These are phyloP conservation scores for Aspergillus leporis DNA, from an alignment of 495 filamentous ascomycete species.

Conservation along the genomic window DNA sequence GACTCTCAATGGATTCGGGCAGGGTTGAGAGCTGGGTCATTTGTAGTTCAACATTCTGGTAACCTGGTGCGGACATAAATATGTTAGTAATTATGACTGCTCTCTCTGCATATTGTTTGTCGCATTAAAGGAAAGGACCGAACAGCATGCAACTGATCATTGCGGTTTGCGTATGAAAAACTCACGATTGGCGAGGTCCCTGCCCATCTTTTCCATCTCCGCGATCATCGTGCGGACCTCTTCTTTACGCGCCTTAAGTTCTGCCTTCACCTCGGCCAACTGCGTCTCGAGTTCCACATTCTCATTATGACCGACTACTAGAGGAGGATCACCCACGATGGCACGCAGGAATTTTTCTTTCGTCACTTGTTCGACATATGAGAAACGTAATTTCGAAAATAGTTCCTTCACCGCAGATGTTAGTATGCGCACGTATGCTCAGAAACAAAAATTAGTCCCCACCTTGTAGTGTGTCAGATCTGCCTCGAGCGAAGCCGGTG, in stretches of 20 bases:
- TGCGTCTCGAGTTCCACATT: conserved; percentile 77
- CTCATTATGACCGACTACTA: conserved; percentile 77
- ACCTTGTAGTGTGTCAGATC: conserved; percentile 87
- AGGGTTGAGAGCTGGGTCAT: conserved; percentile 57
- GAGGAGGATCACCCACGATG: conserved; percentile 86
- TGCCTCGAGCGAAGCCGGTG: conserved; percentile 74
- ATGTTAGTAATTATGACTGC: conserved; percentile 13
- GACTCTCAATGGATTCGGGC: conserved; percentile 60
- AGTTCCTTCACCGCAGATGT: conserved; percentile 58
- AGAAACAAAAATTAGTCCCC: conserved; percentile 7
- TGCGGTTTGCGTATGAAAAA: conserved; percentile 5
- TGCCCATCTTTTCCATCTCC: conserved; percentile 68
- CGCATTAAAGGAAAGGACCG: background rate
- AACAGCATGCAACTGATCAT: background rate
- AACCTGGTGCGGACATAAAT: conserved; percentile 36
- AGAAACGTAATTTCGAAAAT: conserved; percentile 94
- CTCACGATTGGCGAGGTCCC: conserved; percentile 55
- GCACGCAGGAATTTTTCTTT: conserved; percentile 94
- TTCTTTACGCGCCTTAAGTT: conserved; percentile 73
- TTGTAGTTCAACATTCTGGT: conserved; percentile 66
- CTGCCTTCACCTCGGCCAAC: conserved; percentile 70
- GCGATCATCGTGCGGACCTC: conserved; percentile 73
- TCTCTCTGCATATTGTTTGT: background rate
- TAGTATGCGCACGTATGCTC: background rate
- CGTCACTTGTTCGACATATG: conserved; percentile 76